A percentile compares a stretch with the other conserved stretches of the same genome.
Evolutionary conservation across 805 yeast genomes (phyloP).

Genomic region (Yarrowia sp.): DNA sequence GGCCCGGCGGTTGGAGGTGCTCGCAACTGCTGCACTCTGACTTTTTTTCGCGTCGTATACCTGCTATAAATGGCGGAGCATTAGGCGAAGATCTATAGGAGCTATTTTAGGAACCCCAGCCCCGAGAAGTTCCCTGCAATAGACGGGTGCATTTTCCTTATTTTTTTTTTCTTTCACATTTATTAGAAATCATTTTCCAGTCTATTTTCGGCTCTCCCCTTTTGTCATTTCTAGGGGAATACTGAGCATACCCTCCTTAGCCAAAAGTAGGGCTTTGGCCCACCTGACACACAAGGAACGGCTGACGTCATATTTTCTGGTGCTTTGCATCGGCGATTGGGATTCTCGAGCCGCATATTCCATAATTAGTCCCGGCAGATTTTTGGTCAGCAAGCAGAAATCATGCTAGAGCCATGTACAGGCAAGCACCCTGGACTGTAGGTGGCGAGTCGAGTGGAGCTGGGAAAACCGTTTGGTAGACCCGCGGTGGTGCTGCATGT

Average conservation of each 20-base stretch:
- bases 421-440: neutral
- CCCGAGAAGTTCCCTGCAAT: no score
- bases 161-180: neutral
- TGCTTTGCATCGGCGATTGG: conserved; percentile 12
- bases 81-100: neutral
- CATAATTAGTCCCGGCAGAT: conserved; percentile 1
- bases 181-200: no score
- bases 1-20: neutral
- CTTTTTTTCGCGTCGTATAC: no score
- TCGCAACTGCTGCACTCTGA: no score
- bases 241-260: neutral
- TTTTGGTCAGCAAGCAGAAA: neutral
- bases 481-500: neutral
- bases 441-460: conserved; percentile 8
- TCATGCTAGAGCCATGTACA: neutral
- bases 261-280: no score
- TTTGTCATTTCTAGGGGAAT: no score
- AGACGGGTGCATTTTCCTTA: neutral
- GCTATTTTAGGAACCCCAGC: neutral
- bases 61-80: no score
- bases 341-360: neutral
- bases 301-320: conserved; percentile 1
- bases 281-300: neutral
- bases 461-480: neutral
- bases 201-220: neutral